A percentile compares a stretch with the other conserved stretches of the same genome.
phyloP scores from a whole-genome alignment of 1,139 yeast species.

The Kluyveromyces sp. region DNA sequence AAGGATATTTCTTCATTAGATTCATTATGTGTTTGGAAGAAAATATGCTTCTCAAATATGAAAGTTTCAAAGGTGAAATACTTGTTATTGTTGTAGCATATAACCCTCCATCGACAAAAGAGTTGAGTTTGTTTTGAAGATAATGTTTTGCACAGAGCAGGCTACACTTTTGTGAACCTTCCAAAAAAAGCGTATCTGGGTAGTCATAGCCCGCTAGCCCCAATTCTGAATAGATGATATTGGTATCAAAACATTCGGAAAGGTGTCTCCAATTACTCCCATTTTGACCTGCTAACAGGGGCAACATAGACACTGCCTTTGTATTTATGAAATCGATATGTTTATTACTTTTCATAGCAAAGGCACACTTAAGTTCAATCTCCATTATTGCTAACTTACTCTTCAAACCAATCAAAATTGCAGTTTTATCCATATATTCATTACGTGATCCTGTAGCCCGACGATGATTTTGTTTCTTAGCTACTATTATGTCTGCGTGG shows the following conservation, averaged over 20 bases:
- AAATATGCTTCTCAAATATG: neutral
- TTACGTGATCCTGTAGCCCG: neutral
- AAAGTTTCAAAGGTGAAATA: constrained; percentile 1
- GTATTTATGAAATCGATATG: neutral
- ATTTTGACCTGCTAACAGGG: constrained; percentile 2
- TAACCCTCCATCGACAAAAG: neutral
- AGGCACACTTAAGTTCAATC: neutral
- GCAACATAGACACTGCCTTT: neutral
- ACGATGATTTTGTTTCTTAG: too few species aligned
- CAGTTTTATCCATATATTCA: neutral
- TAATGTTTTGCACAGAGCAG: neutral
- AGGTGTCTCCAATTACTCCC: constrained; percentile 1
- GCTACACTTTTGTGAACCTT: neutral
- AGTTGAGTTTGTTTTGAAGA: neutral
- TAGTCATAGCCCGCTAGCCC: neutral
- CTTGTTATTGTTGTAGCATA: neutral
- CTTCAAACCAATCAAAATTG: neutral
- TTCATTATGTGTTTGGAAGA: constrained; percentile 11
- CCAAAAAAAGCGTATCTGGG: neutral
- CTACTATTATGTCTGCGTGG: neutral
- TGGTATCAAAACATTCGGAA: neutral
- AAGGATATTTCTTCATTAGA: constrained; percentile 24
- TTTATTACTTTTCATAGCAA: neutral
- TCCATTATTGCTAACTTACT: constrained; percentile 1
- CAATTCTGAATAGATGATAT: neutral